These are phyloP conservation scores for Polytrichum commune DNA, from an alignment of 225 moss, liverwort and hornwort genomes.

Conservation along the genomic window DNA sequence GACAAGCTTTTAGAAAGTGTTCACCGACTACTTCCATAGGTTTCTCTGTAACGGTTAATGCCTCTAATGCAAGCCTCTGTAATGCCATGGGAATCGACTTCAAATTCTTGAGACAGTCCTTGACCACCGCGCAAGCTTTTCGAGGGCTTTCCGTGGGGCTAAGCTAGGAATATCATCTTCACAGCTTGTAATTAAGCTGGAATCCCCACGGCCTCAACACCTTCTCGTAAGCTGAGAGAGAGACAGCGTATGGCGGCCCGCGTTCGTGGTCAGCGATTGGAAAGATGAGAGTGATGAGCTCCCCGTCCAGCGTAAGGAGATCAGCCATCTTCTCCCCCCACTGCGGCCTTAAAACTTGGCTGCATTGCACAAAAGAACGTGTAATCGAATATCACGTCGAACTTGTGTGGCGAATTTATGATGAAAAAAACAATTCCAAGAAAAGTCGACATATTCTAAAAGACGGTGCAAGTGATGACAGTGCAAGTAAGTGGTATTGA, in stretches of 20 bases:
- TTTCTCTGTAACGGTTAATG: too few species aligned
- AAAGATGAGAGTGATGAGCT: slow-evolving; percentile 79
- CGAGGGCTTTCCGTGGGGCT: slow-evolving; percentile 24
- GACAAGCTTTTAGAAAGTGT: too few species aligned
- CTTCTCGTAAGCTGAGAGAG: slow-evolving; percentile 41
- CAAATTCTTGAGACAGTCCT: slow-evolving; percentile 41
- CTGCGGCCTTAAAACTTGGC: slow-evolving; percentile 33
- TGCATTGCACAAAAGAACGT: slow-evolving; percentile 76
- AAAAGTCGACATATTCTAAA: too few species aligned
- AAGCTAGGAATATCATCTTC: slow-evolving; percentile 21
- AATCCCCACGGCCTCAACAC: slow-evolving; percentile 42
- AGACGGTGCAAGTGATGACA: too few species aligned
- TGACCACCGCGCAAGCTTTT: slow-evolving; percentile 45
- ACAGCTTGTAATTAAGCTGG: slow-evolving; percentile 29
- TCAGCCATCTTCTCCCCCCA: slow-evolving; percentile 78
- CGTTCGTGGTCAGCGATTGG: slow-evolving; percentile 59
- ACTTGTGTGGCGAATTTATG: slow-evolving; percentile 18
- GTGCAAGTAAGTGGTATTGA: too few species aligned
- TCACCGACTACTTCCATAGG: too few species aligned
- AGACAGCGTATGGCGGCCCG: slow-evolving; percentile 67
- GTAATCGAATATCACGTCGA: slow-evolving; percentile 64
- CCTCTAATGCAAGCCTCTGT: too few species aligned
- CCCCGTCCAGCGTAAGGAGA: slow-evolving; percentile 59
- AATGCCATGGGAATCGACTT: neutral
- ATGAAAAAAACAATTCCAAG: too few species aligned